A percentile compares a stretch with the other conserved stretches of the same genome.
These are phyloP conservation scores for Sarocladium oryzae DNA, from an alignment of 2,329 filamentous ascomycete species.

Conservation along the genomic window DNA sequence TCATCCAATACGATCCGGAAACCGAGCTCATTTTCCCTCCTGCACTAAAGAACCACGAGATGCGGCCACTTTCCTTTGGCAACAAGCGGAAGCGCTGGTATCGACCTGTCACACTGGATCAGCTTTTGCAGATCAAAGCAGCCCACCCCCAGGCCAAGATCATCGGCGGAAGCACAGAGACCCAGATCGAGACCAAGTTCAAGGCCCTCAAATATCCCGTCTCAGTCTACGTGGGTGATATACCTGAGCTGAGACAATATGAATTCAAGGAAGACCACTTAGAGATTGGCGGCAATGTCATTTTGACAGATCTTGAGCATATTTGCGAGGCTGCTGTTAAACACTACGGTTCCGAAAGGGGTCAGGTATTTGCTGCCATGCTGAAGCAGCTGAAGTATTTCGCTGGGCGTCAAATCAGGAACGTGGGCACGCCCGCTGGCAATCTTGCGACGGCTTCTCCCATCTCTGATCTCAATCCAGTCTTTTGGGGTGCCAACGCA, in stretches of 20 bases:
- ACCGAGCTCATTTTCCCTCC: slow-evolving; percentile 96
- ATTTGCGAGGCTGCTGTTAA: slow-evolving; percentile 75
- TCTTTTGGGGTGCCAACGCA: slow-evolving; percentile 82
- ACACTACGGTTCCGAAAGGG: slow-evolving; percentile 64
- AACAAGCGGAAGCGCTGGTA: slow-evolving; percentile 96
- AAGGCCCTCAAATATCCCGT: slow-evolving; percentile 86
- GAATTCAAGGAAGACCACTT: slow-evolving; percentile 71
- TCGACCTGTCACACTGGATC: slow-evolving; percentile 76
- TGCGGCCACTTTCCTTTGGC: slow-evolving; percentile 78
- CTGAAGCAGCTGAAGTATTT: slow-evolving; percentile 93
- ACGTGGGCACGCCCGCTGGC: slow-evolving; percentile 93
- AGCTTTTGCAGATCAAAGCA: slow-evolving; percentile 87
- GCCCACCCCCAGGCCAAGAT: slow-evolving; percentile 82
- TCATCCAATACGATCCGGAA: slow-evolving; percentile 89
- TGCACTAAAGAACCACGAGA: slow-evolving; percentile 71
- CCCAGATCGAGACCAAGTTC: slow-evolving; percentile 98
- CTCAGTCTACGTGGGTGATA: slow-evolving; percentile 90
- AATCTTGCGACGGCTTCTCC: slow-evolving; percentile 92
- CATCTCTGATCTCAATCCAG: slow-evolving; percentile 93
- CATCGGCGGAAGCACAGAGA: slow-evolving; percentile 93
- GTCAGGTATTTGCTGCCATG: slow-evolving; percentile 84
- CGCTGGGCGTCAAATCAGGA: slow-evolving; percentile 89
- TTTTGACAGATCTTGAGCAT: slow-evolving; percentile 81
- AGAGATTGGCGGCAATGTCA: slow-evolving; percentile 91
- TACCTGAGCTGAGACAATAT: slow-evolving; percentile 80